Conservation (phyloP, 768 basidiomycete species). For the Mrakia gelida region DNA sequence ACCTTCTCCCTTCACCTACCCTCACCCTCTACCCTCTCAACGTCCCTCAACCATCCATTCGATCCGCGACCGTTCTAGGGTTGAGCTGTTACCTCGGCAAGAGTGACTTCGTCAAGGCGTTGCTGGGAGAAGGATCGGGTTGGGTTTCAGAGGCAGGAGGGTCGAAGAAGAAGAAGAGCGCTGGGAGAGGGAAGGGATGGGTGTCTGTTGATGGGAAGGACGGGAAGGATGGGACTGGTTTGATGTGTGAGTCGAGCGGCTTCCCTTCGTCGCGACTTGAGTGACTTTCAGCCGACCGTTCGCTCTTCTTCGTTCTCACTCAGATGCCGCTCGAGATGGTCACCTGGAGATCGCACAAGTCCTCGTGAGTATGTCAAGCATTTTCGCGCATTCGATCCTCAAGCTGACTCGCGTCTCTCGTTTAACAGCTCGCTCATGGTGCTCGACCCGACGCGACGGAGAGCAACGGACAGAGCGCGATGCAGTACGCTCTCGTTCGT, state of each 20-base stretch:
- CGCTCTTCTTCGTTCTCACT: not conserved
- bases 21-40: constrained; percentile 16
- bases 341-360: constrained; percentile 27
- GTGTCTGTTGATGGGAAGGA: constrained; percentile 11
- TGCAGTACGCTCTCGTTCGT: constrained; percentile 18
- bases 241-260: constrained; percentile 9
- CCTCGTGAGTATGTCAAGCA: not conserved
- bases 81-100: not conserved
- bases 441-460: constrained; percentile 26
- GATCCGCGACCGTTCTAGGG: not conserved
- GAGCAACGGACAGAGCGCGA: constrained; percentile 10
- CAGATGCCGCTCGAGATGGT: constrained; percentile 16
- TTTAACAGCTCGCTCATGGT: constrained; percentile 12
- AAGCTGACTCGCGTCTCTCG: not conserved
- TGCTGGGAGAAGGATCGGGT: not conserved
- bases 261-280: not conserved
- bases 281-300: not conserved
- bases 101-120: not conserved
- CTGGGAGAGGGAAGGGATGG: constrained; percentile 10
- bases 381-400: not conserved
- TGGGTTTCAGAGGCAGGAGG: not conserved
- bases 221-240: constrained; percentile 18
- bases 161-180: not conserved
- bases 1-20: not conserved
- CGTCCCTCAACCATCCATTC: not conserved